Base-by-base conservation (phyloP, 768 basidiomycete species). In the Lanmaoa pseudosensibilis region DNA sequence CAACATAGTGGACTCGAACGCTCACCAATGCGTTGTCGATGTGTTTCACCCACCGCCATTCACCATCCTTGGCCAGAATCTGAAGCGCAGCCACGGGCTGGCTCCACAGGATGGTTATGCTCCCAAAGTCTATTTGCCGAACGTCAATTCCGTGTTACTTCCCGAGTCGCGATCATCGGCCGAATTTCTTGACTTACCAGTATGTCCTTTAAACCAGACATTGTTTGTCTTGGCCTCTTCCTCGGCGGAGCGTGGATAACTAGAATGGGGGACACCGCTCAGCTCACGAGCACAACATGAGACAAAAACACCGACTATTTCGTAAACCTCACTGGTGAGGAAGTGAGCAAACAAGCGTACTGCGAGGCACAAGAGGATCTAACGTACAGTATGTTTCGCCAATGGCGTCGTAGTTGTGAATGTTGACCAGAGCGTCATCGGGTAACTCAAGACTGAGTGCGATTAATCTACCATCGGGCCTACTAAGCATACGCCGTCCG, bases 131-230 rank as follows among this genome's bases (percentile, higher is more conserved):
- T 78, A 50, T 18, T 5, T 49, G 32, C 12, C 3, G 13, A 16
- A 12, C 23, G 45, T 52, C 23, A 46, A 16, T 44, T 27, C 21
- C 23, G 15, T 12, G 16, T 25, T 3, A 23, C n/a, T n/a, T n/a
- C 5, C 10, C 2, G n/a, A 1, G 3, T 23, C 18, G 2, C 5
- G 13, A n/a, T 18, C 1, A 18, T 18, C 11, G 8, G 6, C 7
- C 11, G 3, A 21, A 32, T 18, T 12, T 21, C 4, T 11, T 6
- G 21, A 55, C 65, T 8, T 41, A 81, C 83, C 83, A 0, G 80
- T 82, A 57, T 86, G 84, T 2, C 84, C 83, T 56, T 86, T 83
- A 11, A 84, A 68, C 81, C 81, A 85, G 18, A 85, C 80, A 45
- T 81, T 79, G 37, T 80, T 79, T 0, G 80, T 78, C 60, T 78